Percentiles rank a stretch among this genome's conserved stretches.
Conservation (phyloP, 2,329 filamentous ascomycete species). For the Raffaelea albimanens region DNA sequence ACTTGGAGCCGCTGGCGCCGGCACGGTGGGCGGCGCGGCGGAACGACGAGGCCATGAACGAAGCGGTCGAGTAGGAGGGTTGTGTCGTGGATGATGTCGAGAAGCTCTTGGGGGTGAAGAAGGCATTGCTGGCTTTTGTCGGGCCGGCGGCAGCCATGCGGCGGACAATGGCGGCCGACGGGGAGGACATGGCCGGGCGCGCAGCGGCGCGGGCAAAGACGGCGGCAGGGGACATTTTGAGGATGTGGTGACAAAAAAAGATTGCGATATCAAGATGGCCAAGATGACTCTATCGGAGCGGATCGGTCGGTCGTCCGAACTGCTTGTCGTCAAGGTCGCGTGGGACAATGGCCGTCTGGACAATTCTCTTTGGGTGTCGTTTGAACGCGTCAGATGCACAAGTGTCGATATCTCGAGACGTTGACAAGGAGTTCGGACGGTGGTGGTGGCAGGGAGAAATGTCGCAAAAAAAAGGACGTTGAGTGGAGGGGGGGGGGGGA, state of each 20-base stretch:
- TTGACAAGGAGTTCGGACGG: too few relatives aligned
- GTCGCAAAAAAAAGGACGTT: too few relatives aligned
- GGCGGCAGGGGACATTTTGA: slow-evolving; percentile 33
- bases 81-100: not conserved
- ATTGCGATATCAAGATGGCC: not conserved
- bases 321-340: too few relatives aligned
- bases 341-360: too few relatives aligned
- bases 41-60: slow-evolving; percentile 33
- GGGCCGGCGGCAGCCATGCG: slow-evolving; percentile 8
- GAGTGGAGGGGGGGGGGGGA: not conserved
- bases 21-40: slow-evolving; percentile 29
- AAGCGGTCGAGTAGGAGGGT: slow-evolving; percentile 25
- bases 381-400: too few relatives aligned
- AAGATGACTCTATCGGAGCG: not conserved
- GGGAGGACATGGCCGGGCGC: slow-evolving; percentile 31
- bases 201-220: slow-evolving; percentile 40
- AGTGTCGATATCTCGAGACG: too few relatives aligned
- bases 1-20: slow-evolving; percentile 21
- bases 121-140: not conserved
- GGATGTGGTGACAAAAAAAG: not conserved
- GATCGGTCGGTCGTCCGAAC: too few relatives aligned
- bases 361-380: too few relatives aligned
- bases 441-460: too few relatives aligned
- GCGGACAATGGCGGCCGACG: slow-evolving; percentile 4
- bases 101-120: not conserved